Evolutionary conservation across 306 rosid species (phyloP).

Genomic region (Quercus variabilis): DNA sequence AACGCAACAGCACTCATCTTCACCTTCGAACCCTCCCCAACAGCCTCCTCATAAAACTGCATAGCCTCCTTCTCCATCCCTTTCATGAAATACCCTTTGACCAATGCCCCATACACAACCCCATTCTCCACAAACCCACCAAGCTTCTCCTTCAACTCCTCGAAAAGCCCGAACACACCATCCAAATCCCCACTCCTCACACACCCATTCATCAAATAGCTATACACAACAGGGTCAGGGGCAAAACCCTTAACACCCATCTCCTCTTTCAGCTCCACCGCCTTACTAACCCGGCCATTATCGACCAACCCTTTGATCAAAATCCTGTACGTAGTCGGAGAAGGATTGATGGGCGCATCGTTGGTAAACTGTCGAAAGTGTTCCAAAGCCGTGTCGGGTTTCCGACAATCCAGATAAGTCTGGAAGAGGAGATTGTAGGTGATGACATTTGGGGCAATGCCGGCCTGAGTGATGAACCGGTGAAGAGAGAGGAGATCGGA

Average conservation of each 20-base stretch:
- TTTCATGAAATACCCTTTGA: constrained; percentile 81
- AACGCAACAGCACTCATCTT: constrained; percentile 73
- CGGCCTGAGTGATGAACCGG: constrained; percentile 90
- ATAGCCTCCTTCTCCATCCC: constrained; percentile 87
- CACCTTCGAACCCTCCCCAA: constrained; percentile 52
- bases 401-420: constrained; percentile 85
- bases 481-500: constrained; percentile 86
- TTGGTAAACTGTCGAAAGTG: constrained; percentile 77
- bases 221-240: constrained; percentile 64
- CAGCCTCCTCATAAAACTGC: constrained; percentile 68
- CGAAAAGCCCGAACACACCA: constrained; percentile 54
- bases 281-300: constrained; percentile 59
- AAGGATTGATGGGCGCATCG: constrained; percentile 88
- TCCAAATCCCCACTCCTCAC: constrained; percentile 59
- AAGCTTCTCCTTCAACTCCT: constrained; percentile 59
- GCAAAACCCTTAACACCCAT: constrained; percentile 60
- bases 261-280: constrained; percentile 75
- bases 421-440: constrained; percentile 87
- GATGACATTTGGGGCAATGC: constrained; percentile 76
- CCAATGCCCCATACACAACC: constrained; percentile 75
- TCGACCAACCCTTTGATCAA: constrained; percentile 81
- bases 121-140: constrained; percentile 76
- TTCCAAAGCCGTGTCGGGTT: constrained; percentile 87
- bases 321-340: constrained; percentile 72
- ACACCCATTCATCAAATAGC: constrained; percentile 79